Evolutionary conservation across 78 protist genomes (phyloP).

Genomic region (Dictyostelium purpureum): DNA sequence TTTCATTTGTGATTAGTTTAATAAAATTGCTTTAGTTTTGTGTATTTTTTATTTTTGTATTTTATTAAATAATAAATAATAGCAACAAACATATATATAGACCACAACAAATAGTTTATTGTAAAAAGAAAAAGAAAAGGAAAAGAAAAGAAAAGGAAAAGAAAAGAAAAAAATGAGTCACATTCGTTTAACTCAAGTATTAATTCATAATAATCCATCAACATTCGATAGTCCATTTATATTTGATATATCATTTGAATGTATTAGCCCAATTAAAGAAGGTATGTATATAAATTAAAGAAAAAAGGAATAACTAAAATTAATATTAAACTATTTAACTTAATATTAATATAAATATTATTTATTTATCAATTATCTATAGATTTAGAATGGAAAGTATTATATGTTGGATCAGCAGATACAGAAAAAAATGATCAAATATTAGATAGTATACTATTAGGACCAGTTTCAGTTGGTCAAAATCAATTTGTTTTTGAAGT

Average conservation of each 20-base stretch:
- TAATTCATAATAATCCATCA: conserved; percentile 68
- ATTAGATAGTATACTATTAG: conserved; percentile 74
- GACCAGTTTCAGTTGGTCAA: conserved; percentile 64
- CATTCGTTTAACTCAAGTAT: conserved; percentile 51
- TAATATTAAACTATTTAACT: not conserved
- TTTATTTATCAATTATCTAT: not conserved
- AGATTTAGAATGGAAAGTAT: conserved; percentile 82
- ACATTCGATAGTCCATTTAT: conserved; percentile 45
- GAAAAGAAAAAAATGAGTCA: conserved; percentile 35
- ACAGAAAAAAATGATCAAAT: conserved; percentile 72
- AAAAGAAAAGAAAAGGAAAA: no score
- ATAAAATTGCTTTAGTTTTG: no score
- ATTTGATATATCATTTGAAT: conserved; percentile 75
- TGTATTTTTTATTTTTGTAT: no score
- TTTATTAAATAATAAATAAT: no score
- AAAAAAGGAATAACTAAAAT: not conserved
- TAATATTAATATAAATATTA: not conserved
- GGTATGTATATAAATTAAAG: not conserved
- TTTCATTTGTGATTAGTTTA: no score
- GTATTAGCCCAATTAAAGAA: conserved; percentile 51
- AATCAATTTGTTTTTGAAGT: conserved; percentile 78
- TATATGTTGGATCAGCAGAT: conserved; percentile 77
- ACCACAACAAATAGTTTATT: no score
- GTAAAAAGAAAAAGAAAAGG: no score
- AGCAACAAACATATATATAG: no score